Conservation (phyloP, 805 yeast species). For the Scheffersomyces coipomensis region DNA sequence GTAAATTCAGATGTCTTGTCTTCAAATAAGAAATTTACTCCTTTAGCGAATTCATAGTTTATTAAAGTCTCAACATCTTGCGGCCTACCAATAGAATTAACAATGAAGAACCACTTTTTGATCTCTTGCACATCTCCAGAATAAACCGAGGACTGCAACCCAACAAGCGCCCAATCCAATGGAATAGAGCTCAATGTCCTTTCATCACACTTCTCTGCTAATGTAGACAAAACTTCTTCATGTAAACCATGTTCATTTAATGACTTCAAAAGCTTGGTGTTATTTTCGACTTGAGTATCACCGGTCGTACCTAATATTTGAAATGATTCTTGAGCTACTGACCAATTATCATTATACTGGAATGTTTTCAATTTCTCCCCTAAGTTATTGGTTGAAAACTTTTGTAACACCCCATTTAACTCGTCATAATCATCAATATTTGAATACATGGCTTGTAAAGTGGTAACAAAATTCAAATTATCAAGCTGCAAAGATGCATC, state of each 20-base stretch:
- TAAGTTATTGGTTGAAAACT: constrained; percentile 65
- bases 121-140: constrained; percentile 55
- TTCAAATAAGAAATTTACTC: constrained; percentile 45
- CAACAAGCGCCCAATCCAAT: constrained; percentile 63
- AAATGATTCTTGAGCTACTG: constrained; percentile 81
- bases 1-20: constrained; percentile 32
- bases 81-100: constrained; percentile 44
- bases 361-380: constrained; percentile 78
- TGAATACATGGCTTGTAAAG: constrained; percentile 79
- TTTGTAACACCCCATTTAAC: constrained; percentile 77
- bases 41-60: constrained; percentile 65
- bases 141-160: constrained; percentile 71
- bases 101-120: constrained; percentile 54
- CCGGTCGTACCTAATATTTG: constrained; percentile 54
- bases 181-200: constrained; percentile 29
- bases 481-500: constrained; percentile 23
- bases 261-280: constrained; percentile 63
- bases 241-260: constrained; percentile 75
- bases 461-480: constrained; percentile 39
- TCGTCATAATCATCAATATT: constrained; percentile 88
- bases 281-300: constrained; percentile 26
- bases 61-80: constrained; percentile 53
- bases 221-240: constrained; percentile 56
- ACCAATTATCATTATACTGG: constrained; percentile 85
- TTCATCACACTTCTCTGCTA: constrained; percentile 34